Evolutionary conservation across 352 stramenopile genomes (phyloP), one percentile per base, ranked within the genome.

Genomic region (Blastocystis sp.): DNA sequence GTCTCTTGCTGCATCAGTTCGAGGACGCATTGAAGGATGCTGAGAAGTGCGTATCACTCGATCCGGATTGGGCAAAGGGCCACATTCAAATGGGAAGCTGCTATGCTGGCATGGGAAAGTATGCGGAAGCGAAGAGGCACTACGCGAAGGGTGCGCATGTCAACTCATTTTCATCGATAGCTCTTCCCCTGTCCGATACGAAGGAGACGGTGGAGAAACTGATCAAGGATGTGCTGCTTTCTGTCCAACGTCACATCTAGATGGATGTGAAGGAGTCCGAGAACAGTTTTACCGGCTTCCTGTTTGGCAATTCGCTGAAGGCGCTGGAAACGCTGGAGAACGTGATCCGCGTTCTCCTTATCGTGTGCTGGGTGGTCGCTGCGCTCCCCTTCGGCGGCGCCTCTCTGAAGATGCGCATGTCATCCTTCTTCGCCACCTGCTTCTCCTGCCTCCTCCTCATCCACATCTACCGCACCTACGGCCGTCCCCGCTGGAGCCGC

Each of bases 31-130:
- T 88, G 38, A 34, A 53, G 38, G 78, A 88, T 60, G 78, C 78
- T 5, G 28, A 60, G 59, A 88, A 88, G 14, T 79, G 64, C 34
- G 67, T 77, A 78, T 79, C 64, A 11, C 45, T 79, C 59, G 78
- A 88, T 61, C 78, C 78, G 21, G 67, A 88, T 62, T 88, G 78
- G 78, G 52, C 34, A 21, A 88, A 88, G 59, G 78, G 61, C 19
- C 34, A 88, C 66, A 65, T 88, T 21, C 78, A 88, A 41, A 88
- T 79, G 67, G 78, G 78, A 60, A 60, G 21, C 1, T 76, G 64
- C 43, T 77, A 53, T 52, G 23, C 34, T 3, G 53, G 64, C 23
- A 28, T 88, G 21, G 28, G 66, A 14, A n/a, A 60, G 2, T 88
- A 88, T 56, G 10, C 60, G 4, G 65, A 76, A 62, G 78, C 78